phyloP scores from a whole-genome alignment of 345 rosid species.

The Erysimum cheiranthoides region DNA sequence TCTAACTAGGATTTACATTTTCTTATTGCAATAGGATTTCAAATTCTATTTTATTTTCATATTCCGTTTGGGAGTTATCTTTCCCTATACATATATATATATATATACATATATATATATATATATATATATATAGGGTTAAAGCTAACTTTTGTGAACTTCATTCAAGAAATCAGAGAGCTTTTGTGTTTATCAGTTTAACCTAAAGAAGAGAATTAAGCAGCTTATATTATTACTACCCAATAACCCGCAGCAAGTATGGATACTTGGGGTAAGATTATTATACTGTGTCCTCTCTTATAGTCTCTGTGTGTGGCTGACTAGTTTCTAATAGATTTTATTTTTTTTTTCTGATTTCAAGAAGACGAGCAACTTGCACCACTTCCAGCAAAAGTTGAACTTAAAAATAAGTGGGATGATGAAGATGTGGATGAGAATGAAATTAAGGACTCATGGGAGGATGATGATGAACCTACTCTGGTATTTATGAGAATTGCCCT shows the following conservation, averaged over 20 bases:
- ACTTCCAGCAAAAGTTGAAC: conserved; percentile 53
- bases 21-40: too few species aligned
- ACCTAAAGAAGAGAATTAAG: too few species aligned
- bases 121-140: too few species aligned
- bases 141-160: too few species aligned
- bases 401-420: conserved; percentile 81
- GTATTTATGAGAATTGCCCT: conserved; percentile 44
- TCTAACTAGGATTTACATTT: too few species aligned
- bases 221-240: not conserved
- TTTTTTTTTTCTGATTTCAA: conserved; percentile 31
- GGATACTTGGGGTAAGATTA: conserved; percentile 45
- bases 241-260: conserved; percentile 8
- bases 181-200: too few species aligned
- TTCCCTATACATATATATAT: too few species aligned
- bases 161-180: too few species aligned
- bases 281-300: not conserved
- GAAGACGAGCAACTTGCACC: conserved; percentile 76
- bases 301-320: not conserved
- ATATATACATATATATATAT: too few species aligned
- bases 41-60: too few species aligned
- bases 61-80: too few species aligned
- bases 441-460: conserved; percentile 97
- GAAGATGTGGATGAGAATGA: conserved; percentile 87
- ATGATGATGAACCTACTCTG: conserved; percentile 80
- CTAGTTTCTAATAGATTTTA: not conserved